Conservation (phyloP, 805 yeast genomes). For the Lachancea mirantina region DNA sequence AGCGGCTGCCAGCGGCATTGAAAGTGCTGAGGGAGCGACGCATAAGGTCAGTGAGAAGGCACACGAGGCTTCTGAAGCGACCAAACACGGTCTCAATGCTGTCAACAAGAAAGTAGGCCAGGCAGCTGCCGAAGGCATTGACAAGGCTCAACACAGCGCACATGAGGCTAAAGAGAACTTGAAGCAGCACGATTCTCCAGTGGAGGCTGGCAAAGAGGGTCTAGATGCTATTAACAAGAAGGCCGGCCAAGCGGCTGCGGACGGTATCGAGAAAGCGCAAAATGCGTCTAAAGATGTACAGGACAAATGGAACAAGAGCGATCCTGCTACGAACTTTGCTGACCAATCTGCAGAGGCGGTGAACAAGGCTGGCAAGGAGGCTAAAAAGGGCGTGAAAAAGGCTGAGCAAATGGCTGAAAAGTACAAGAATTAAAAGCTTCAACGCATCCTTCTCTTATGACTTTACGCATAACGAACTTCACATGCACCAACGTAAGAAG, state of each 20-base stretch:
- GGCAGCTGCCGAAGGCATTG: constrained; percentile 22
- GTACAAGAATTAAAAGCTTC: no score
- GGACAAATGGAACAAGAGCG: constrained; percentile 1
- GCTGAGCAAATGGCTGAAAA: constrained; percentile 3
- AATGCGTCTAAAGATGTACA: constrained; percentile 3
- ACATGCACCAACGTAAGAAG: no score
- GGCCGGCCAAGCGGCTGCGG: constrained; percentile 8
- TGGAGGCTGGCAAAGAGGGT: constrained; percentile 10
- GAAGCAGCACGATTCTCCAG: constrained; percentile 5
- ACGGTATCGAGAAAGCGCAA: constrained; percentile 6
- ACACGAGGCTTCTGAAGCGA: constrained; percentile 6
- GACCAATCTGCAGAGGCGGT: constrained; percentile 1
- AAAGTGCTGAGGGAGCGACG: constrained; percentile 20
- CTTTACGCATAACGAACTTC: no score
- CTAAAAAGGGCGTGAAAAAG: constrained; percentile 1
- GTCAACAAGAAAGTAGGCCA: constrained; percentile 20
- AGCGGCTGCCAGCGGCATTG: constrained; percentile 22
- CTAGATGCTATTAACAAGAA: constrained; percentile 10
- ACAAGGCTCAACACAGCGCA: constrained; percentile 20
- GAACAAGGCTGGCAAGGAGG: background rate
- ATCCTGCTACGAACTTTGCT: background rate
- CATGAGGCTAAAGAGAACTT: constrained; percentile 4
- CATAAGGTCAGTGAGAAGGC: constrained; percentile 10
- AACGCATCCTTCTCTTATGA: no score
- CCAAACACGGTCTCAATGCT: constrained; percentile 18